Conservation (phyloP, 495 filamentous ascomycete species). For the Aspergillus incahuasiensis region DNA sequence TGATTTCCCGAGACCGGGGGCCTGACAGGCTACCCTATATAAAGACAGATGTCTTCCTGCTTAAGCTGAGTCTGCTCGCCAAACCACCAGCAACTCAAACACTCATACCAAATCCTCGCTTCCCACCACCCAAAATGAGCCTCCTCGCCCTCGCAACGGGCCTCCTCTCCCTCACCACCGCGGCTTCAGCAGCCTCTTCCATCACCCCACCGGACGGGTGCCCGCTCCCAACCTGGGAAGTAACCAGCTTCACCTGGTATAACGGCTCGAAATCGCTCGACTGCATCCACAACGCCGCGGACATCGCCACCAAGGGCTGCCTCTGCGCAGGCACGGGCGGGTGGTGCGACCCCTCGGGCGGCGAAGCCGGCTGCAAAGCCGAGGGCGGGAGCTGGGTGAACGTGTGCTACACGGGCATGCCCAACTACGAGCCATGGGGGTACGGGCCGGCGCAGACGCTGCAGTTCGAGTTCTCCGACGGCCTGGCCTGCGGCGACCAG, state of each 20-base stretch:
- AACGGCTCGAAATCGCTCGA: conserved; percentile 35
- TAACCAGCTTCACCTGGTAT: conserved; percentile 29
- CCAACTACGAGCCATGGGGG: conserved; percentile 34
- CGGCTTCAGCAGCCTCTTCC: conserved; percentile 18
- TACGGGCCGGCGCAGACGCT: conserved; percentile 32
- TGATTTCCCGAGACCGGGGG: no score
- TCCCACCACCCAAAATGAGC: not conserved
- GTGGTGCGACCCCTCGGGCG: conserved; percentile 25
- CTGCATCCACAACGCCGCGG: conserved; percentile 32
- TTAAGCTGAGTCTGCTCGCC: not conserved
- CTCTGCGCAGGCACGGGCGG: conserved; percentile 20
- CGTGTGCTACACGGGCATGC: conserved; percentile 36
- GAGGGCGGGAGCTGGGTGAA: conserved; percentile 21
- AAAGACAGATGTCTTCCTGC: not conserved
- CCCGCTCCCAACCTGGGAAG: conserved; percentile 31
- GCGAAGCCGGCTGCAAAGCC: conserved; percentile 25
- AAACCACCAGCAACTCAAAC: not conserved
- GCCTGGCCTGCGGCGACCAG: conserved; percentile 30
- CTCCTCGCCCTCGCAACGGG: conserved; percentile 1
- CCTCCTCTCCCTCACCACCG: conserved; percentile 9
- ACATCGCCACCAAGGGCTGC: conserved; percentile 28
- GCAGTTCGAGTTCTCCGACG: conserved; percentile 30
- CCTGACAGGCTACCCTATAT: no score
- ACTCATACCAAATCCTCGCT: not conserved
- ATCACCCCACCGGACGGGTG: conserved; percentile 31